A percentile compares a stretch with the other conserved stretches of the same genome.
phyloP scores from a whole-genome alignment of 116 monocot species.

The Posidonia oceanica region DNA sequence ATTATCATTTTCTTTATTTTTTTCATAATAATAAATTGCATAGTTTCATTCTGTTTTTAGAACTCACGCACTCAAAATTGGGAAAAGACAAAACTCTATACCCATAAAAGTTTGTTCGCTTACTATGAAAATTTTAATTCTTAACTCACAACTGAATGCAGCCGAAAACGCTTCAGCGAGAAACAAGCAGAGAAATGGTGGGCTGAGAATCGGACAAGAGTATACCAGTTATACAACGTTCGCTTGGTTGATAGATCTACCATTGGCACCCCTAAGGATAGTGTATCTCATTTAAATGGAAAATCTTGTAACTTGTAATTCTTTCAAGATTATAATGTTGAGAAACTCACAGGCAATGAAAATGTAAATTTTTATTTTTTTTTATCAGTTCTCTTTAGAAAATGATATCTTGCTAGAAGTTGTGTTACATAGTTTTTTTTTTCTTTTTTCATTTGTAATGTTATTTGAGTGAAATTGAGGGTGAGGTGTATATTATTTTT shows the following conservation, averaged over 20 bases:
- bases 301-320: constrained; percentile 3
- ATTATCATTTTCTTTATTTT: too few species aligned
- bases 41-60: too few species aligned
- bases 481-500: constrained; percentile 56
- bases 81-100: neutral
- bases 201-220: constrained; percentile 80
- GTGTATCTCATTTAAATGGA: constrained; percentile 20
- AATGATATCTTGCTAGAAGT: neutral
- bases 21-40: too few species aligned
- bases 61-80: too few species aligned
- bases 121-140: neutral
- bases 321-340: constrained; percentile 1
- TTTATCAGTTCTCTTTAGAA: neutral
- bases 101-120: neutral
- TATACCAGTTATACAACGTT: constrained; percentile 78
- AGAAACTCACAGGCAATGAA: neutral
- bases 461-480: constrained; percentile 32
- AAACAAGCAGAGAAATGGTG: constrained; percentile 98
- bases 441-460: constrained; percentile 6
- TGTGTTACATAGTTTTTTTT: constrained; percentile 14
- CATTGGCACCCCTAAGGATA: constrained; percentile 23
- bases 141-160: constrained; percentile 16
- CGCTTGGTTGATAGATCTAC: constrained; percentile 61
- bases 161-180: constrained; percentile 90
- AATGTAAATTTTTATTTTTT: neutral